Percentiles rank a stretch among this genome's conserved stretches.
These are phyloP conservation scores for Kodamaea kaohsiungensis DNA, from an alignment of 805 yeast species.

Conservation along the genomic window DNA sequence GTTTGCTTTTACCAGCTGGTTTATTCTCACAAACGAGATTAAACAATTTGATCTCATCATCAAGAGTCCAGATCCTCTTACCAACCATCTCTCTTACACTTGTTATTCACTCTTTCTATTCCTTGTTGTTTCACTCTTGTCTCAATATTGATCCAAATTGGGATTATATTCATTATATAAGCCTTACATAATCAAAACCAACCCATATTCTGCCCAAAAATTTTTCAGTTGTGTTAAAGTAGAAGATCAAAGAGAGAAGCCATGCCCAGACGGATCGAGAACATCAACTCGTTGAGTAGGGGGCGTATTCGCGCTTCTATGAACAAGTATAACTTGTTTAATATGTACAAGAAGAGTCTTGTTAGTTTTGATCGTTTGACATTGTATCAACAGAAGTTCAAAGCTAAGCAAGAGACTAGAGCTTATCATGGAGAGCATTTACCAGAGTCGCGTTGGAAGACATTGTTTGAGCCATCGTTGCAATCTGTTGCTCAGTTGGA, in stretches of 20 bases:
- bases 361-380: conserved; percentile 58
- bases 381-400: conserved; percentile 90
- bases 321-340: conserved; percentile 90
- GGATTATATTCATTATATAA: neutral
- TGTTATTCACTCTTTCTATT: neutral
- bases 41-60: conserved; percentile 63
- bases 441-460: conserved; percentile 80
- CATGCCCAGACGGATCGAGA: conserved; percentile 65
- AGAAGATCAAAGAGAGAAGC: neutral
- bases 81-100: neutral
- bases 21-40: conserved; percentile 62
- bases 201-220: conserved; percentile 45
- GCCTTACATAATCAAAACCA: conserved; percentile 29
- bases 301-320: conserved; percentile 85
- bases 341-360: conserved; percentile 72
- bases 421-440: conserved; percentile 94
- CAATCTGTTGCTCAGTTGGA: conserved; percentile 89
- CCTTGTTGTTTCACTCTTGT: neutral
- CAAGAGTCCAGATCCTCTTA: conserved; percentile 50
- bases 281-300: conserved; percentile 58
- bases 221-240: conserved; percentile 1
- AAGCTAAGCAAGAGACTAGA: conserved; percentile 87
- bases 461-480: conserved; percentile 65
- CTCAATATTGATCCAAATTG: too few species aligned
- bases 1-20: conserved; percentile 61